Conservation (phyloP, 1,139 yeast species). For the Kazachstania sp. region DNA sequence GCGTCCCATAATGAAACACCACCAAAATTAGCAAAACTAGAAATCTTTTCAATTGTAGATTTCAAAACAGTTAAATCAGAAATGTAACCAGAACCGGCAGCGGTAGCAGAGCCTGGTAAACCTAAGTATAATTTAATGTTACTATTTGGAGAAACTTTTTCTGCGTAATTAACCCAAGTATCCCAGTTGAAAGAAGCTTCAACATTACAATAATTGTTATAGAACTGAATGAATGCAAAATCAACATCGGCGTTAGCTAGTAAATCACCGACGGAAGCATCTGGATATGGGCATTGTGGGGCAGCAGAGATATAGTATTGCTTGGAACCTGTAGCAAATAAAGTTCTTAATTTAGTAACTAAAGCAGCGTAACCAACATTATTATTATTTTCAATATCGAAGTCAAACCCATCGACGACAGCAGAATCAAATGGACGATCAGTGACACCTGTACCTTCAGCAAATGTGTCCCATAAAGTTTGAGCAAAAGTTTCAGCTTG, state of each 20-base stretch:
- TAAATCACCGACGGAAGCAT: constrained; percentile 68
- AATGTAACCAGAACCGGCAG: constrained; percentile 66
- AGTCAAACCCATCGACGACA: constrained; percentile 64
- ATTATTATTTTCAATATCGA: constrained; percentile 54
- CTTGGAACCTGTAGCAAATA: constrained; percentile 50
- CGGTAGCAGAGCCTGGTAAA: constrained; percentile 59
- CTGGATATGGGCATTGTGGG: constrained; percentile 93
- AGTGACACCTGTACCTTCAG: constrained; percentile 63
- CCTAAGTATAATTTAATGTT: constrained; percentile 61
- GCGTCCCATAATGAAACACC: constrained; percentile 94
- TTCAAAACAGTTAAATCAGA: constrained; percentile 36
- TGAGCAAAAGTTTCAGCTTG: constrained; percentile 64
- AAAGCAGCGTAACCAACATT: constrained; percentile 54
- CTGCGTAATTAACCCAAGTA: constrained; percentile 70
- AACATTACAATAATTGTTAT: constrained; percentile 76
- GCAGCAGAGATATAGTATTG: constrained; percentile 80
- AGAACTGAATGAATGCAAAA: constrained; percentile 85
- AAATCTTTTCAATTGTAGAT: constrained; percentile 34
- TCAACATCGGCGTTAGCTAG: constrained; percentile 58
- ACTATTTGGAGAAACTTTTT: constrained; percentile 53
- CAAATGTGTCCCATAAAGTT: constrained; percentile 77
- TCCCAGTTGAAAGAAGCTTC: constrained; percentile 66
- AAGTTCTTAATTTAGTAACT: constrained; percentile 50
- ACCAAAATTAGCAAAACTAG: constrained; percentile 48
- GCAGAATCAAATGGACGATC: constrained; percentile 71